Conservation (phyloP, 495 filamentous ascomycete genomes). For the Neurospora africana region DNA sequence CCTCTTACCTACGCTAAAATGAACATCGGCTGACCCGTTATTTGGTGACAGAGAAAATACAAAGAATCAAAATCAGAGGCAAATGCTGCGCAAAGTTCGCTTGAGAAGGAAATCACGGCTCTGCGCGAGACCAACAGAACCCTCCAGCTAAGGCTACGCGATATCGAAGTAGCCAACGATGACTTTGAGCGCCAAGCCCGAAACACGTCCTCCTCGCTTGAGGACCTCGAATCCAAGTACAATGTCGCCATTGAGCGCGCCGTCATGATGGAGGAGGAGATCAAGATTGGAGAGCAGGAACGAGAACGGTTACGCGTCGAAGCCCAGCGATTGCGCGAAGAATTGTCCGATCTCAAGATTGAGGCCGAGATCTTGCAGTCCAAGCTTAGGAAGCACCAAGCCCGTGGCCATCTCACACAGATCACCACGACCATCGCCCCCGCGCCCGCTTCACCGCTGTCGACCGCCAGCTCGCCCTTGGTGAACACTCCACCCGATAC, state of each 20-base stretch:
- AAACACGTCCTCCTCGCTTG: slow-evolving; percentile 85
- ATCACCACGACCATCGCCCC: slow-evolving; percentile 42
- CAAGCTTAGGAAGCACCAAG: slow-evolving; percentile 61
- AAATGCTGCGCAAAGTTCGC: slow-evolving; percentile 64
- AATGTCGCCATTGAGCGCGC: slow-evolving; percentile 84
- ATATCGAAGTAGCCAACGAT: slow-evolving; percentile 96
- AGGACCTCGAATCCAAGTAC: slow-evolving; percentile 95
- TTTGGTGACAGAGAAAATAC: slow-evolving; percentile 66
- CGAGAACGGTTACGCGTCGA: slow-evolving; percentile 80
- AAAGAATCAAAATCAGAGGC: slow-evolving; percentile 87
- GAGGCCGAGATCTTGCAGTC: slow-evolving; percentile 91
- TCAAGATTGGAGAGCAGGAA: slow-evolving; percentile 81
- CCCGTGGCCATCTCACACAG: slow-evolving; percentile 36
- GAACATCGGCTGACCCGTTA: background rate
- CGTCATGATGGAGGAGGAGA: slow-evolving; percentile 91
- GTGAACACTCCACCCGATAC: slow-evolving; percentile 60
- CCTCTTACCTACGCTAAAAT: background rate
- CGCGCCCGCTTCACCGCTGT: slow-evolving; percentile 47
- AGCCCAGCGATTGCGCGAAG: slow-evolving; percentile 75
- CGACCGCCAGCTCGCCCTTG: slow-evolving; percentile 61
- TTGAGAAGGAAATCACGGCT: slow-evolving; percentile 93
- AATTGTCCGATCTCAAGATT: slow-evolving; percentile 83
- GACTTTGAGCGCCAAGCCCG: slow-evolving; percentile 94
- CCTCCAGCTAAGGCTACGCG: slow-evolving; percentile 70
- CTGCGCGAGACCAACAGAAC: slow-evolving; percentile 76